phyloP scores from a whole-genome alignment of 202 grass and related monocot species.

The Brachypodium distachyon region DNA sequence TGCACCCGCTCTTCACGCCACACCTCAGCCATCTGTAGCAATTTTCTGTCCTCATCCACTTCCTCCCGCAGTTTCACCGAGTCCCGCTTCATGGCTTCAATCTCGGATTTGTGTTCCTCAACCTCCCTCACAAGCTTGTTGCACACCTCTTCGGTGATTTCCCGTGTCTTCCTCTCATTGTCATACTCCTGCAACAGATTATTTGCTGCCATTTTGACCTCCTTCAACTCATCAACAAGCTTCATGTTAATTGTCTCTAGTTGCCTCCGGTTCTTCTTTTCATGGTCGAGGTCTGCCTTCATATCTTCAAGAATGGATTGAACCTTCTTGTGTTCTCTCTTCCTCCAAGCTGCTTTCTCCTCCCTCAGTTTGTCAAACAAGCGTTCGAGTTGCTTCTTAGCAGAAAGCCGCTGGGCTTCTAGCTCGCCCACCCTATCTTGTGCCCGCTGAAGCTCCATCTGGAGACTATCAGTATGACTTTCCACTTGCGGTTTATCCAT shows the following conservation, averaged over 20 bases:
- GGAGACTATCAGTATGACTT: conserved; percentile 45
- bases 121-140: conserved; percentile 86
- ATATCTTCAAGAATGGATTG: conserved; percentile 75
- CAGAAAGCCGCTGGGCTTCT: conserved; percentile 53
- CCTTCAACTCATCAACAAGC: conserved; percentile 73
- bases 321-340: conserved; percentile 85
- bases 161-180: conserved; percentile 63
- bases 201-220: conserved; percentile 60
- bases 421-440: conserved; percentile 42
- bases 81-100: conserved; percentile 58
- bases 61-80: conserved; percentile 51
- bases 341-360: conserved; percentile 82
- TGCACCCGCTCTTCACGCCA: conserved; percentile 97
- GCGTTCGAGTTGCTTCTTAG: conserved; percentile 80
- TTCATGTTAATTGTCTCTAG: conserved; percentile 78
- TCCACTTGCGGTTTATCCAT: conserved; percentile 42
- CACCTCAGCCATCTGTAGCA: conserved; percentile 97
- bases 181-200: conserved; percentile 77
- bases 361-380: conserved; percentile 72
- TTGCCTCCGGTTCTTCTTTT: conserved; percentile 57
- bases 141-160: conserved; percentile 80
- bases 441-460: conserved; percentile 62
- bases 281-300: conserved; percentile 77
- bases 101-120: conserved; percentile 70
- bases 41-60: conserved; percentile 76